phyloP scores from a whole-genome alignment of 805 yeast genomes.

The Sungouiozyma intestinalis region DNA sequence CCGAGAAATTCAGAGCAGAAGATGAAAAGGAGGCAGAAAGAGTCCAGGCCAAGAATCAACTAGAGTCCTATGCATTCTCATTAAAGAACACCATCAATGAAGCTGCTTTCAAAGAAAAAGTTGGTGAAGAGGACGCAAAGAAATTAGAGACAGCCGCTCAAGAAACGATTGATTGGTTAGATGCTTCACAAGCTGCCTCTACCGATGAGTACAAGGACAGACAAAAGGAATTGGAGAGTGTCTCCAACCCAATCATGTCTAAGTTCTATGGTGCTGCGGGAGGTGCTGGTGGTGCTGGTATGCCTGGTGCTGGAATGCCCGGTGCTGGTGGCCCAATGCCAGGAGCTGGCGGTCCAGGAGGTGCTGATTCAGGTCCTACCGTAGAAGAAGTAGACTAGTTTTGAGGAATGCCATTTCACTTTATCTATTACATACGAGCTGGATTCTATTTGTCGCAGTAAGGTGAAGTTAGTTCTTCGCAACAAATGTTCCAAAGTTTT shows the following conservation, averaged over 20 bases:
- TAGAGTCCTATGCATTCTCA: constrained; percentile 92
- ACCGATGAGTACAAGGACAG: constrained; percentile 85
- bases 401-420: not conserved
- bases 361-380: constrained; percentile 49
- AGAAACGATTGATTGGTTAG: constrained; percentile 86
- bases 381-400: constrained; percentile 68
- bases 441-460: not conserved
- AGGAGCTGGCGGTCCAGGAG: constrained; percentile 36
- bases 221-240: constrained; percentile 91
- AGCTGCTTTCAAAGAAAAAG: constrained; percentile 70
- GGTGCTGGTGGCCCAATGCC: constrained; percentile 42
- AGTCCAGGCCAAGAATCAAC: constrained; percentile 86
- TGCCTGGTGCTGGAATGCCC: constrained; percentile 40
- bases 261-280: constrained; percentile 95
- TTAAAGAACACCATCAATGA: constrained; percentile 75
- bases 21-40: constrained; percentile 92
- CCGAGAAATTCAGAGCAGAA: constrained; percentile 94
- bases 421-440: not conserved
- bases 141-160: constrained; percentile 69
- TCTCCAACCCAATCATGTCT: constrained; percentile 94
- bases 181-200: constrained; percentile 83
- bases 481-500: too few relatives aligned
- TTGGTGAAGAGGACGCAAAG: constrained; percentile 57
- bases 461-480: too few relatives aligned
- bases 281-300: constrained; percentile 45